These are phyloP conservation scores for Colletotrichum melonis DNA, from an alignment of 2,329 filamentous ascomycete genomes.

Conservation along the genomic window DNA sequence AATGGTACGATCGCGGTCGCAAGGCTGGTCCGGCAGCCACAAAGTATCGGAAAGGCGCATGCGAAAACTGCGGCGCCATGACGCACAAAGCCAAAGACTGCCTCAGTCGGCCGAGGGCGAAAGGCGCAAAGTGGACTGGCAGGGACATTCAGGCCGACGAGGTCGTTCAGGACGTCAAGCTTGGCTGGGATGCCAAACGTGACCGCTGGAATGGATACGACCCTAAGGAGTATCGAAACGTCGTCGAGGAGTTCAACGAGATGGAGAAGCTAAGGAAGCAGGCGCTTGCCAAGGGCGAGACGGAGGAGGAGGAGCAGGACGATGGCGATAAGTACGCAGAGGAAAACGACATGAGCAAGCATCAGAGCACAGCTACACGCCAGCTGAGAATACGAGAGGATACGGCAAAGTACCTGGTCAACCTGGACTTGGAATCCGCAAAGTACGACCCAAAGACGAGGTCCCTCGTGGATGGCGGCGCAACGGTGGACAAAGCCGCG, in stretches of 20 bases:
- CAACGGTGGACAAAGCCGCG: conserved; percentile 82
- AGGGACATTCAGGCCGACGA: conserved; percentile 95
- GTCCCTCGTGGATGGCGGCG: conserved; percentile 87
- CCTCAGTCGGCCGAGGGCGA: conserved; percentile 86
- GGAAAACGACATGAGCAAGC: conserved; percentile 95
- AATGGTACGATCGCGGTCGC: conserved; percentile 94
- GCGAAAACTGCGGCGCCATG: conserved; percentile 98
- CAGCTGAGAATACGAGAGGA: conserved; percentile 95
- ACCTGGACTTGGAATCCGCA: conserved; percentile 94
- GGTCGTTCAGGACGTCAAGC: conserved; percentile 82
- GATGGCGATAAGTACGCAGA: conserved; percentile 86
- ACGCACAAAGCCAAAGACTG: conserved; percentile 97
- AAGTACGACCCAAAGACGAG: conserved; percentile 98
- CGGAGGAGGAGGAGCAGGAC: conserved; percentile 63
- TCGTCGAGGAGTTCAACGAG: conserved; percentile 91
- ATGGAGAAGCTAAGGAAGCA: conserved; percentile 79
- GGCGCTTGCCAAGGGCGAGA: conserved; percentile 57
- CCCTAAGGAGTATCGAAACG: conserved; percentile 82
- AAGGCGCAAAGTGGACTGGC: conserved; percentile 92
- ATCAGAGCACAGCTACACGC: conserved; percentile 89
- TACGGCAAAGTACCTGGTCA: conserved; percentile 95
- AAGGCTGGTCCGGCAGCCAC: conserved; percentile 89
- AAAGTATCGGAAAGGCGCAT: conserved; percentile 97
- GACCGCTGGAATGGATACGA: conserved; percentile 99
- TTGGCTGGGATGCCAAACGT: conserved; percentile 97